These are phyloP conservation scores for Candida lessepsii DNA, from an alignment of 805 yeast genomes.

Conservation along the genomic window DNA sequence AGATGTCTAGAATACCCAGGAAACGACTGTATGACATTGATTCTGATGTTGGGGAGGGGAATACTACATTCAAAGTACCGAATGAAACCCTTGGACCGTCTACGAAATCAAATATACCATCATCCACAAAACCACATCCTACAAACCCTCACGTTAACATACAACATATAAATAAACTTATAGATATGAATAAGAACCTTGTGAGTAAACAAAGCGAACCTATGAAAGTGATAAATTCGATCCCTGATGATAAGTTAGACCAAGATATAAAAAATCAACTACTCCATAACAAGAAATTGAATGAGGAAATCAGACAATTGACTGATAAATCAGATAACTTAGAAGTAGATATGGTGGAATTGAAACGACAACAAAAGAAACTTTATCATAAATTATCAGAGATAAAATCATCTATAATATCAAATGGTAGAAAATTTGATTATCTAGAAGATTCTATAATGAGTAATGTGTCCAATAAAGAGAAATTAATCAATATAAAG, in stretches of 20 bases:
- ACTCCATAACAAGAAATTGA: conserved; percentile 13
- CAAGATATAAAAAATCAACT: conserved; percentile 10
- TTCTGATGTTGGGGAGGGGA: background rate
- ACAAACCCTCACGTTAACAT: conserved; percentile 11
- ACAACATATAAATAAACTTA: conserved; percentile 18
- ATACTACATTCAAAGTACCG: background rate
- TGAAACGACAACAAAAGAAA: conserved; percentile 18
- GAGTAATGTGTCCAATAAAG: conserved; percentile 28
- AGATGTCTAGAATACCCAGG: conserved; percentile 9
- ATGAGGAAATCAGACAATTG: conserved; percentile 14
- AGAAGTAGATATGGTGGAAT: conserved; percentile 20
- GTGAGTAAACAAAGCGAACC: conserved; percentile 1
- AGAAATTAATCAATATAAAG: conserved; percentile 26
- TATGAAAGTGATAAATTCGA: background rate
- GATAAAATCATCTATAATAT: conserved; percentile 9
- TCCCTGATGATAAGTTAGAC: conserved; percentile 9
- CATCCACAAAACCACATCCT: background rate
- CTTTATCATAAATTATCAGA: conserved; percentile 12
- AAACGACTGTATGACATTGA: conserved; percentile 8
- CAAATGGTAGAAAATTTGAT: conserved; percentile 20
- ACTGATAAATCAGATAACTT: conserved; percentile 17
- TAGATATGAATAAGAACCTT: conserved; percentile 13
- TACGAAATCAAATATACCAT: conserved; percentile 1
- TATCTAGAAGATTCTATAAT: conserved; percentile 26
- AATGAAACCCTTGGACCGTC: background rate